Base-by-base conservation (phyloP, 108 stramenopile genomes). In the Skeletonema menzelii region DNA sequence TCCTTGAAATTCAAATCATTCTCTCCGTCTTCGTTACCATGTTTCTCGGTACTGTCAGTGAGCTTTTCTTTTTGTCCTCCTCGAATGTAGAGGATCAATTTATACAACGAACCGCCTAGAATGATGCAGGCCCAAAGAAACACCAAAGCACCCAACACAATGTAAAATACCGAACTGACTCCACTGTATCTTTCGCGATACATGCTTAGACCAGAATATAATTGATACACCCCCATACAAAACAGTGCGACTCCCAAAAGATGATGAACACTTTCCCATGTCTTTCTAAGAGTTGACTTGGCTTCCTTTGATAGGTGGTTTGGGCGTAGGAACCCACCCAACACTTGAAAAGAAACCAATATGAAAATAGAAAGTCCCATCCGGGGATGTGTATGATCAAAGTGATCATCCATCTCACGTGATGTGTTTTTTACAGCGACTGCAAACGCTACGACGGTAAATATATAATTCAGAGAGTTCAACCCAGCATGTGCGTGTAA, bases 321-420 rank as follows among this genome's bases (percentile, higher is more conserved):
- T n/a, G 80, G 80, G 12, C 80, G 76, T 12, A 73, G 20, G 7
- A 65, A 37, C 35, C 80, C 80, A 19, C 80, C 76, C 13, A 64
- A n/a, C 12, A 72, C 65, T 63, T 82, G 80, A 26, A 72, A 73
- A 5, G 61, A 58, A 11, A 56, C 63, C 17, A 81, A 63, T 37
- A 76, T 38, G 56, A 81, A 76, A 27, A 81, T 81, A 24, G 70
- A 40, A 22, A 81, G 44, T 13, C 80, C 80, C 70, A 81, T 72
- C 55, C 56, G 76, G 15, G 63, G 47, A 56, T 82, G 80, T n/a
- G 32, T 30, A 56, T 44, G 58, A 2, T 62, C 31, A 56, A 63
- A 82, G 34, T 77, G 76, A 11, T 34, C 27, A 0, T 64, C 47
- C 15, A 22, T 59, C 27, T 73, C 80, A 22, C 60, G 44, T 3